Conservation (phyloP, 1,139 yeast genomes). For the Saccharomycopsis phalli region DNA sequence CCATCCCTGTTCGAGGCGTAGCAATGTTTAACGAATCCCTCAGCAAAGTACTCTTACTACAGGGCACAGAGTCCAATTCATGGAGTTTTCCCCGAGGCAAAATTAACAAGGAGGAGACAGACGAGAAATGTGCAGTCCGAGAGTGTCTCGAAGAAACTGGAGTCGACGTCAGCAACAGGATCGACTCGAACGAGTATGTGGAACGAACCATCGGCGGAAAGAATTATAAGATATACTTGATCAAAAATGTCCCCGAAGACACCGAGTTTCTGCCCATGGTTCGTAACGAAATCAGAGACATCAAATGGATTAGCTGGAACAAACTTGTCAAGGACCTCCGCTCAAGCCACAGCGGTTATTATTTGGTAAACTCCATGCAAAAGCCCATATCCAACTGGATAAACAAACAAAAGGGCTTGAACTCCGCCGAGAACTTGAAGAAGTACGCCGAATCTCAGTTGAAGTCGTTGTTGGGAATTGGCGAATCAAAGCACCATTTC, state of each 20-base stretch:
- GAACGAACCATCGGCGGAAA: conserved; percentile 81
- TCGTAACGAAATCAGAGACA: conserved; percentile 74
- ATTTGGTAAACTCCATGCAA: conserved; percentile 51
- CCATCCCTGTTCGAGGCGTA: conserved; percentile 95
- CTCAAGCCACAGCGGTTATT: conserved; percentile 32
- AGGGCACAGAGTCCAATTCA: conserved; percentile 73
- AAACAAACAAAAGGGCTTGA: conserved; percentile 42
- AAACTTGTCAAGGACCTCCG: conserved; percentile 26
- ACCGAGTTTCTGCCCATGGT: conserved; percentile 69
- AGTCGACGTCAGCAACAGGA: conserved; percentile 61
- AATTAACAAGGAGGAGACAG: conserved; percentile 87
- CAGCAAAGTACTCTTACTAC: conserved; percentile 68
- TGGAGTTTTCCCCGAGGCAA: conserved; percentile 99
- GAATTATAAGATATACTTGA: conserved; percentile 75
- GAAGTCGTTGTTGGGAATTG: conserved; percentile 55
- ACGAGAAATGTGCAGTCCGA: conserved; percentile 85
- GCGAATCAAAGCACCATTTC: conserved; percentile 26
- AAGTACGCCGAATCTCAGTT: conserved; percentile 52
- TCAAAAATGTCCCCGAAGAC: conserved; percentile 72
- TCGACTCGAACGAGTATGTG: conserved; percentile 62
- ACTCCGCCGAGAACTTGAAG: conserved; percentile 42
- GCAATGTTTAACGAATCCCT: conserved; percentile 70
- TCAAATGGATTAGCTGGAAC: conserved; percentile 53
- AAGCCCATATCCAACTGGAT: conserved; percentile 54
- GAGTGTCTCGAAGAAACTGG: conserved; percentile 97